These are phyloP conservation scores for Syzygium aromaticum DNA, from an alignment of 345 rosid genomes.

Conservation along the genomic window DNA sequence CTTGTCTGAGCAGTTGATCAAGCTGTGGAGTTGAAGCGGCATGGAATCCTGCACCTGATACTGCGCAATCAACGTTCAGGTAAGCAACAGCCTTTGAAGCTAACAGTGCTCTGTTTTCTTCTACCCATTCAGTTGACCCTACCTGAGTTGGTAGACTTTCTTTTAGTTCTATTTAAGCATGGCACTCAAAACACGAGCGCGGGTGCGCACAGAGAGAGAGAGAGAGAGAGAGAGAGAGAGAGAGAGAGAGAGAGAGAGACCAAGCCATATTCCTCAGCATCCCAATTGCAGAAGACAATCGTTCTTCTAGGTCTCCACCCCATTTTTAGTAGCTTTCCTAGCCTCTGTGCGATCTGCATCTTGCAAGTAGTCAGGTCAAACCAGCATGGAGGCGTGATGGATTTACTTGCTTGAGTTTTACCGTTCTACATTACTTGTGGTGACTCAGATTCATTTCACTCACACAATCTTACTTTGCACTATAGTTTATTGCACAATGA, in stretches of 20 bases:
- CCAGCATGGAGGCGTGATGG: neutral
- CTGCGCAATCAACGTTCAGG: slow-evolving; percentile 60
- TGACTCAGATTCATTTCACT: neutral
- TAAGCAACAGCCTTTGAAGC: slow-evolving; percentile 70
- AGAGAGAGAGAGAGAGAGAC: slow-evolving; percentile 26
- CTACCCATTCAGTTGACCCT: slow-evolving; percentile 93
- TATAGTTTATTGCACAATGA: neutral
- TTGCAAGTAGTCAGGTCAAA: neutral
- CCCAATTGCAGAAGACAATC: slow-evolving; percentile 76
- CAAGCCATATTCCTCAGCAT: slow-evolving; percentile 86
- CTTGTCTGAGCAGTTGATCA: slow-evolving; percentile 52
- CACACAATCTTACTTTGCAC: neutral
- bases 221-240: neutral
- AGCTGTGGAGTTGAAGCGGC: slow-evolving; percentile 81
- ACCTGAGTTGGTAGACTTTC: slow-evolving; percentile 24
- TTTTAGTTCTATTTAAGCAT: neutral
- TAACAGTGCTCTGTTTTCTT: slow-evolving; percentile 72
- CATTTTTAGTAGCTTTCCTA: slow-evolving; percentile 40
- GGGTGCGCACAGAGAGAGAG: rapidly evolving
- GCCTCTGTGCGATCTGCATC: slow-evolving; percentile 54
- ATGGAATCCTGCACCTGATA: slow-evolving; percentile 51
- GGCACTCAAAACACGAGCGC: neutral
- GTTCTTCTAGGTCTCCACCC: slow-evolving; percentile 87
- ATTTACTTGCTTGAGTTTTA: neutral
- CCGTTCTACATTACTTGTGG: neutral